Conservation (phyloP, 305 asterid species). For the Fraxinus platypoda region DNA sequence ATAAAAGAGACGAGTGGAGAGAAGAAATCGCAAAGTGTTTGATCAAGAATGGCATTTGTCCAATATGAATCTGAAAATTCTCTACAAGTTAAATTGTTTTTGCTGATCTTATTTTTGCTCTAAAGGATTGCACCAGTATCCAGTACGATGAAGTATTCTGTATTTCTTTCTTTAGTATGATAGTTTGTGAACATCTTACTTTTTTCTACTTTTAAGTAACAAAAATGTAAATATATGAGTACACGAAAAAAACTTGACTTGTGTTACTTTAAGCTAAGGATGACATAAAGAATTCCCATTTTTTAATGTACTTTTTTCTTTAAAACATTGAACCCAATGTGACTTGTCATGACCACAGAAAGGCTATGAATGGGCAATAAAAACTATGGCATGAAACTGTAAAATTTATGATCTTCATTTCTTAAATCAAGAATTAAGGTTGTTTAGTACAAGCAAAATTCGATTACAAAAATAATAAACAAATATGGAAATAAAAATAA, state of each 20-base stretch:
- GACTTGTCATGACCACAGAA: not conserved
- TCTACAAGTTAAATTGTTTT: not conserved
- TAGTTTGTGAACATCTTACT: not conserved
- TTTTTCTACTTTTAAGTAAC: not conserved
- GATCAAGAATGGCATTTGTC: not conserved
- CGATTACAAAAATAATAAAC: conserved; percentile 49
- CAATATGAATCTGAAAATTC: not conserved
- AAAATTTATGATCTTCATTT: conserved; percentile 12
- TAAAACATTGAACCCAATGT: not conserved
- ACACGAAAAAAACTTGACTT: not conserved
- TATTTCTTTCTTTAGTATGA: not conserved
- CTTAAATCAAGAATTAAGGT: conserved; percentile 29
- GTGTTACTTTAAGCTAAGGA: not conserved
- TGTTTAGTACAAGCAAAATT: conserved; percentile 36
- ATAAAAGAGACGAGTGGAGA: conserved; percentile 25
- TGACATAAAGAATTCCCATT: not conserved
- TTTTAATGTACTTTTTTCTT: not conserved
- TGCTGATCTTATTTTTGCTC: not conserved
- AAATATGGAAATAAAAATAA: conserved; percentile 31
- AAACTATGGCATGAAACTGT: not conserved
- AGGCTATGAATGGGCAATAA: not conserved
- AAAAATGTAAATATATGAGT: not conserved
- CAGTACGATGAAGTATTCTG: not conserved
- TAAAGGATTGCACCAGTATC: not conserved
- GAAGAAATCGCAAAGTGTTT: not conserved